Evolutionary conservation across 139 green algal genomes (phyloP).

Genomic region (Auxenochlorella protothecoides): DNA sequence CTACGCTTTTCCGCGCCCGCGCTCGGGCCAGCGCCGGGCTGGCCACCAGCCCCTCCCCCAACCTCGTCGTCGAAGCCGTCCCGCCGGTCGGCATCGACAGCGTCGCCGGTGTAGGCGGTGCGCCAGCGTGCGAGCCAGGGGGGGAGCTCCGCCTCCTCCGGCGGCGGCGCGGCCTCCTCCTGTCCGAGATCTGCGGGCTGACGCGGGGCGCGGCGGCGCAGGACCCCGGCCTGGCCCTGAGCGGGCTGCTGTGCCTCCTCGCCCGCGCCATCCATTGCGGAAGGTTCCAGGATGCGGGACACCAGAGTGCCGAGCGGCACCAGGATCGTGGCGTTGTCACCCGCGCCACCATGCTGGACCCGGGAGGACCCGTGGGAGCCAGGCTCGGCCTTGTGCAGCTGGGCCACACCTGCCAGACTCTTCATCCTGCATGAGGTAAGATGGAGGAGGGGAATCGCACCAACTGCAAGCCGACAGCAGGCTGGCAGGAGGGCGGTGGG

Average conservation of each 20-base stretch:
- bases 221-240: too few species aligned
- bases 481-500: too few species aligned
- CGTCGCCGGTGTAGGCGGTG: not conserved
- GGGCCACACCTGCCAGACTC: slow-evolving; percentile 23
- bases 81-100: not conserved
- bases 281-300: not conserved
- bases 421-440: slow-evolving; percentile 18
- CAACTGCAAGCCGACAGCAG: too few species aligned
- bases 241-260: too few species aligned
- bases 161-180: not conserved
- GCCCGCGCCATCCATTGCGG: too few species aligned
- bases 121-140: slow-evolving; percentile 17
- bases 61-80: not conserved
- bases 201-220: too few species aligned
- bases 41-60: too few species aligned
- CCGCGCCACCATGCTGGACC: slow-evolving; percentile 14
- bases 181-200: not conserved
- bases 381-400: slow-evolving; percentile 10
- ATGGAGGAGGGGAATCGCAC: too few species aligned
- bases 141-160: slow-evolving; percentile 2
- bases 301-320: slow-evolving; percentile 25
- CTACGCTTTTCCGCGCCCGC: too few species aligned
- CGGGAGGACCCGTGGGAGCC: slow-evolving; percentile 18
- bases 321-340: slow-evolving; percentile 5
- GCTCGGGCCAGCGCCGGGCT: too few species aligned